These are phyloP conservation scores for Rhizopus delemar DNA, from an alignment of 371 early-diverging fungal genomes.

Conservation along the genomic window DNA sequence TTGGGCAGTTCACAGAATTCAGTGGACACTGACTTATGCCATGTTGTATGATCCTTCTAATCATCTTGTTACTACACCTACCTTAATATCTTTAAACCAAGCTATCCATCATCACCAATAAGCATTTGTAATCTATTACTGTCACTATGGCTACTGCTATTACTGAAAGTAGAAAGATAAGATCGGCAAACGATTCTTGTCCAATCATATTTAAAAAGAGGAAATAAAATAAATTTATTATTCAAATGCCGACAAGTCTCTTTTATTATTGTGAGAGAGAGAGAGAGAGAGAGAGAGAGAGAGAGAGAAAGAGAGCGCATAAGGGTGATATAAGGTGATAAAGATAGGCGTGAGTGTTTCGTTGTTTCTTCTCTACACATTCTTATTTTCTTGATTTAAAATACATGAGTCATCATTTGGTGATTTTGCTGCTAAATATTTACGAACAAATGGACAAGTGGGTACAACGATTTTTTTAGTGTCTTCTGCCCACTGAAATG, in stretches of 20 bases:
- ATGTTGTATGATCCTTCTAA: slow-evolving; percentile 45
- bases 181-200: not conserved
- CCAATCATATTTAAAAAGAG: not conserved
- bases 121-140: not conserved
- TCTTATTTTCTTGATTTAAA: too few species aligned
- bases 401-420: slow-evolving; percentile 3
- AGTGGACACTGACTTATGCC: slow-evolving; percentile 46
- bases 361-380: too few species aligned
- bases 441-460: slow-evolving; percentile 30
- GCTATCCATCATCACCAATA: slow-evolving; percentile 1
- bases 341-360: too few species aligned
- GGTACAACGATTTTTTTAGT: slow-evolving; percentile 24
- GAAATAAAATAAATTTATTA: too few species aligned
- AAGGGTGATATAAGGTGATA: too few species aligned
- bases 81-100: slow-evolving; percentile 20
- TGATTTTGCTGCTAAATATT: slow-evolving; percentile 15
- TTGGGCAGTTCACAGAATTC: slow-evolving; percentile 41
- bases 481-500: slow-evolving; percentile 32
- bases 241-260: too few species aligned
- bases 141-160: not conserved
- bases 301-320: too few species aligned
- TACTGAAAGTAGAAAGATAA: not conserved
- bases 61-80: slow-evolving; percentile 35
- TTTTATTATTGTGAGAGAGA: too few species aligned
- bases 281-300: too few species aligned